A percentile compares a stretch with the other conserved stretches of the same genome.
Conservation (phyloP, 345 rosid species). For the Salix dunnii region DNA sequence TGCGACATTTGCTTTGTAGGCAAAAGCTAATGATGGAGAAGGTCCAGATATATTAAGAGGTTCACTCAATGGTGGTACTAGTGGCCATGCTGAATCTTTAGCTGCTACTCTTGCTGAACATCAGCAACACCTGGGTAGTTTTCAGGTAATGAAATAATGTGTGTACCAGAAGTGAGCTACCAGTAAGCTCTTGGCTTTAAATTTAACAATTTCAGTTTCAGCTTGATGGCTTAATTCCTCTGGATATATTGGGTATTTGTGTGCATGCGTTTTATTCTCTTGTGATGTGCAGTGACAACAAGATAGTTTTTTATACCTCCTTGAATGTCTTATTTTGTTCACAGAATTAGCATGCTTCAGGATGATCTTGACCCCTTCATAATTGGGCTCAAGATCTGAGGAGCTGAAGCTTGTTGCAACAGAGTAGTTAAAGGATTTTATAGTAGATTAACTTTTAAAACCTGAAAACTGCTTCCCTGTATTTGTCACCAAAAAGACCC, state of each 20-base stretch:
- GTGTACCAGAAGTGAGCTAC: neutral
- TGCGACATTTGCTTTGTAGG: slow-evolving; percentile 42
- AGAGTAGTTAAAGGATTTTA: neutral
- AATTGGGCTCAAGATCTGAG: neutral
- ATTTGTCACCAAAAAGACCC: neutral
- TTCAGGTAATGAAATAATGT: slow-evolving; percentile 55
- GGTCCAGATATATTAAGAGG: slow-evolving; percentile 94
- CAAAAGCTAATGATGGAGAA: slow-evolving; percentile 95
- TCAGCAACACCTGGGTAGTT: slow-evolving; percentile 96
- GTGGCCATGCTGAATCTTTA: slow-evolving; percentile 89
- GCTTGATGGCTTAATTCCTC: slow-evolving; percentile 2
- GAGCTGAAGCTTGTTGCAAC: neutral
- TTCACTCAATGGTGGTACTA: slow-evolving; percentile 64
- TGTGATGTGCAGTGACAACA: neutral
- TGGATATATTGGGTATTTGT: neutral
- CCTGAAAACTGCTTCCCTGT: neutral
- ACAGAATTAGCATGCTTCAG: neutral
- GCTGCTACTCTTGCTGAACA: slow-evolving; percentile 90
- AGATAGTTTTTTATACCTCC: neutral
- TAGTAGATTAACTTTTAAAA: neutral
- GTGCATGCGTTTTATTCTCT: slow-evolving; percentile 1
- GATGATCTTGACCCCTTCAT: no score
- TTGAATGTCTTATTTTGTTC: neutral
- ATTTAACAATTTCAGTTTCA: neutral
- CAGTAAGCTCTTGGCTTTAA: neutral